Evolutionary conservation across 2,329 filamentous ascomycete species (phyloP), one percentile per base, ranked within the genome.

Genomic region (Emmonsiellopsis sp.): DNA sequence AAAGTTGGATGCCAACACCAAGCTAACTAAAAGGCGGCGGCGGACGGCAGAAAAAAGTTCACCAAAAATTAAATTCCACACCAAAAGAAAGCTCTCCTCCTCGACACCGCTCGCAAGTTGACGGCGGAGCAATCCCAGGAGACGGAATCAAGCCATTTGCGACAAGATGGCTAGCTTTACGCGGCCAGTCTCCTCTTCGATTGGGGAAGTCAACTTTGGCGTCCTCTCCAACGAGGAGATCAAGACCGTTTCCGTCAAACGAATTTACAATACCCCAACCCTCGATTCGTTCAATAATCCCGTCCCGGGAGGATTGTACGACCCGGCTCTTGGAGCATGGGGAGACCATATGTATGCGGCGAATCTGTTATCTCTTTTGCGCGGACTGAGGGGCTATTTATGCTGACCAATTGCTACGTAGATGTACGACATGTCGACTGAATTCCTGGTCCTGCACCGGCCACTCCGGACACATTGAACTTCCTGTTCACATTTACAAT

Each of bases 401-500:
- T 49, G 5, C 31, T 43, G 52, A 50, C 53, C 44, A 57, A 62
- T 60, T 43, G 59, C 55, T 11, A 55, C 42, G 55, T 61, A 95
- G 89, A 66, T 98, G 93, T 74, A 80, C 89, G 62, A 98, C 93
- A 69, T 98, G 93, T 74, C 88, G 92, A 61, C 79, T 95, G 60
- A 87, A 85, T 64, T 85, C 84, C 57, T 80, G 84, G 65, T 82
- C 82, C 62, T 98, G 94, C 68, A 89, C 92, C 6, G 94, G 94
- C 54, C 94, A 98, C 74, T 82, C 87, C 55, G 94, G 93, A 51
- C 93, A 98, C 67, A 95, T 98, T 68, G 89, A 96, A 63, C 83
- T 98, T 10, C 91, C 93, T 11, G 86, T 91, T 10, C 88, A 88
- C 46, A 88, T 96, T 51, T 98, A 97, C 68, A 92, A 98, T 70